Conservation (phyloP, 2,329 filamentous ascomycete genomes). For the Colletotrichum sp. region DNA sequence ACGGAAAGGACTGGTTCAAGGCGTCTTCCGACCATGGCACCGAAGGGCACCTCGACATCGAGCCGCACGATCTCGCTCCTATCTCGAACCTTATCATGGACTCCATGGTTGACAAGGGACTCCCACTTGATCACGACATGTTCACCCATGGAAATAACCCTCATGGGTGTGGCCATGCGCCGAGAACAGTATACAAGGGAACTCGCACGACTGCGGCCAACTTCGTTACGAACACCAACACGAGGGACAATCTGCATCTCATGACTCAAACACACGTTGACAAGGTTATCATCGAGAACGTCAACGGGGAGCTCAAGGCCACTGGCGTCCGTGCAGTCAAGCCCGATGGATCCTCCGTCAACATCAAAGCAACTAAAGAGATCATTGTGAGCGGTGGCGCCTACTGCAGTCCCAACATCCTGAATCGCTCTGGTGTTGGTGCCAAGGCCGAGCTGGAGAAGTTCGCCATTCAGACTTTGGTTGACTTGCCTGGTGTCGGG, state of each 20-base stretch:
- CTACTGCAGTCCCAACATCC: constrained; percentile 55
- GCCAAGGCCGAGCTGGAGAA: constrained; percentile 43
- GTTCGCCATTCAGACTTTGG: constrained; percentile 42
- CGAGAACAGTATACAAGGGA: constrained; percentile 56
- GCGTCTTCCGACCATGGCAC: constrained; percentile 53
- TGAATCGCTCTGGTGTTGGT: constrained; percentile 58
- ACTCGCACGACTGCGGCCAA: constrained; percentile 58
- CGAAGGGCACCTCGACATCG: constrained; percentile 56
- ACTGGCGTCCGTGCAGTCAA: constrained; percentile 44
- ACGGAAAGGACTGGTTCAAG: constrained; percentile 61
- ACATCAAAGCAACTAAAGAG: constrained; percentile 40
- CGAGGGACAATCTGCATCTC: constrained; percentile 49
- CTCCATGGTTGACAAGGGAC: constrained; percentile 57
- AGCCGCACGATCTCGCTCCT: constrained; percentile 62
- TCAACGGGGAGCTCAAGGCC: constrained; percentile 41
- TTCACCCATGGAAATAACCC: constrained; percentile 54
- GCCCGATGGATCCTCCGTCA: constrained; percentile 36
- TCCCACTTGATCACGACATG: constrained; percentile 63
- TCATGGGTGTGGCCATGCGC: constrained; percentile 60
- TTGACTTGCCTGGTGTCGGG: constrained; percentile 52
- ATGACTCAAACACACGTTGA: constrained; percentile 54
- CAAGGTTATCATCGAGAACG: constrained; percentile 48
- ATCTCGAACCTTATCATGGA: constrained; percentile 60
- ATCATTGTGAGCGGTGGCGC: constrained; percentile 50
- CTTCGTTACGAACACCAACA: constrained; percentile 46